Percentiles rank a stretch among this genome's conserved stretches.
phyloP scores from a whole-genome alignment of 1,139 yeast species.

The Pichia sp. region DNA sequence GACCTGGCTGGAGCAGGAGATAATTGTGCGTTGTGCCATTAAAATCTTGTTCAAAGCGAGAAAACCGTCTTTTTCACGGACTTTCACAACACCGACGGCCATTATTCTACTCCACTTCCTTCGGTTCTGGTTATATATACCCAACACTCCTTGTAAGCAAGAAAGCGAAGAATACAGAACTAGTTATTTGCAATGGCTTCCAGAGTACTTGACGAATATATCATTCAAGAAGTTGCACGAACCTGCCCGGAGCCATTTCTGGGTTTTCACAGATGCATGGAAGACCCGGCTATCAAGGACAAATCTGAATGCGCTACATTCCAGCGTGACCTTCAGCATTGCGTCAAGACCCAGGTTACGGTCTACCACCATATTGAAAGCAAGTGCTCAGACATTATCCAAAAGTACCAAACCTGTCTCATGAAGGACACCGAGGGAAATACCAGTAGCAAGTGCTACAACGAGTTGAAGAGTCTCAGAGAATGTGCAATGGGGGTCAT shows the following conservation, averaged over 20 bases:
- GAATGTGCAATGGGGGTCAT: constrained; percentile 23
- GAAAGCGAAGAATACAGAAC: too few relatives aligned
- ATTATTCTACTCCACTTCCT: too few relatives aligned
- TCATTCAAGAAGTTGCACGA: constrained; percentile 58
- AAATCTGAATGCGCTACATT: constrained; percentile 41
- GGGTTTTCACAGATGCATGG: constrained; percentile 61
- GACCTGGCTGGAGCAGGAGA: too few relatives aligned
- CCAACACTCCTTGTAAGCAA: too few relatives aligned
- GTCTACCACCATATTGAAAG: constrained; percentile 59
- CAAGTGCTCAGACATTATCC: constrained; percentile 51
- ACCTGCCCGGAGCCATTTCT: constrained; percentile 63
- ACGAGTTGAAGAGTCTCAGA: constrained; percentile 23
- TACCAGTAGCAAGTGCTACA: constrained; percentile 25
- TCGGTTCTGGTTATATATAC: too few relatives aligned
- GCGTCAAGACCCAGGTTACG: constrained; percentile 59
- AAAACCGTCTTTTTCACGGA: background rate
- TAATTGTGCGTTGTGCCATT: too few relatives aligned
- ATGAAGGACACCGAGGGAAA: constrained; percentile 22
- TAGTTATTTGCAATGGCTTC: constrained; percentile 29
- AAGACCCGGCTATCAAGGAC: constrained; percentile 40
- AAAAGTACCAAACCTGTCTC: constrained; percentile 59
- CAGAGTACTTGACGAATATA: constrained; percentile 47
- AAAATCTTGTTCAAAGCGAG: background rate
- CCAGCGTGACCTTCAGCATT: constrained; percentile 49
- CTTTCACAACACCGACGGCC: background rate